Percentiles rank a stretch among this genome's conserved stretches.
Conservation (phyloP, 2,329 filamentous ascomycete species). For the Xylariaceae sp. region DNA sequence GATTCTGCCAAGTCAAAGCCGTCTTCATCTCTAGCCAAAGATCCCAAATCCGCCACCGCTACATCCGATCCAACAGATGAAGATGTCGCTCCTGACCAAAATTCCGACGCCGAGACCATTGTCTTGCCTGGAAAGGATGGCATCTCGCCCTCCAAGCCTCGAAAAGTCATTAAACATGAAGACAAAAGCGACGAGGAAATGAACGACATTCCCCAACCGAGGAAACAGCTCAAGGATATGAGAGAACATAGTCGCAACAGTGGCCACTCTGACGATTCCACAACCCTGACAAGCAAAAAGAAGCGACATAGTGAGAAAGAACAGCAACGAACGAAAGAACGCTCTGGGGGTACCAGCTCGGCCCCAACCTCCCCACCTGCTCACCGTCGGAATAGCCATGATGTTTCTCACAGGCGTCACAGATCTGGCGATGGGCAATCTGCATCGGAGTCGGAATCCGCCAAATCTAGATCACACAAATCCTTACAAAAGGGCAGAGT, state of each 20-base stretch:
- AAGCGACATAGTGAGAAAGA: constrained; percentile 48
- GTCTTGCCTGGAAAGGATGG: constrained; percentile 64
- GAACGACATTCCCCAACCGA: constrained; percentile 31
- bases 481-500: constrained; percentile 42
- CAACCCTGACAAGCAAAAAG: constrained; percentile 42
- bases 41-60: constrained; percentile 26
- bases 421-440: constrained; percentile 39
- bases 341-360: constrained; percentile 55
- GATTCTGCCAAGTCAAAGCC: constrained; percentile 32
- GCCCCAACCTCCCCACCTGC: constrained; percentile 53
- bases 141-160: constrained; percentile 58
- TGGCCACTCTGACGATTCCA: constrained; percentile 33
- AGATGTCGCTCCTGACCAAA: constrained; percentile 49
- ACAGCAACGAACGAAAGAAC: constrained; percentile 44
- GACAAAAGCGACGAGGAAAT: constrained; percentile 57
- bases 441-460: constrained; percentile 54
- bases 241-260: constrained; percentile 26
- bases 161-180: constrained; percentile 62
- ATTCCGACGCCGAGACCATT: constrained; percentile 70
- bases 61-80: constrained; percentile 39
- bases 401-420: constrained; percentile 36
- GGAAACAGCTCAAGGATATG: constrained; percentile 35
- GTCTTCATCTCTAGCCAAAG: constrained; percentile 27
- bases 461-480: constrained; percentile 43
- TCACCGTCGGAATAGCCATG: constrained; percentile 29